A percentile compares a stretch with the other conserved stretches of the same genome.
Evolutionary conservation across 2,329 filamentous ascomycete genomes (phyloP).

Genomic region (Paraphoma sp.): DNA sequence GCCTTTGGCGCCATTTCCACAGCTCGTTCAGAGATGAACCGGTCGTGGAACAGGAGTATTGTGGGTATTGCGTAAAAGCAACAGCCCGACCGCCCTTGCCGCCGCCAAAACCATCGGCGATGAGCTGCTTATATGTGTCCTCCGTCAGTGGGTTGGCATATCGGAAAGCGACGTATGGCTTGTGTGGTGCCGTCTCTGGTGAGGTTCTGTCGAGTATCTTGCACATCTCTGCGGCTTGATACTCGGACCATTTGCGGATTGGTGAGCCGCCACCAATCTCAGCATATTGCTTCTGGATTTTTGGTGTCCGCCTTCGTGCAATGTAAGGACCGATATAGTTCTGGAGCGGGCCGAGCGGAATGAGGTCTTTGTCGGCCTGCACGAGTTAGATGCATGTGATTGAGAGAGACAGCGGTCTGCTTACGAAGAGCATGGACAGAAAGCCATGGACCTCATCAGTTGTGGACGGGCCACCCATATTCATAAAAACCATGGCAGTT

Average conservation of each 20-base stretch:
- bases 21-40: constrained; percentile 95
- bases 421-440: constrained; percentile 87
- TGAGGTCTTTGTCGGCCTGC: constrained; percentile 89
- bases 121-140: constrained; percentile 83
- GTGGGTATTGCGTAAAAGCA: constrained; percentile 97
- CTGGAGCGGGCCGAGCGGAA: constrained; percentile 92
- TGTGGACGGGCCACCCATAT: constrained; percentile 96
- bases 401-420: constrained; percentile 35
- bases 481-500: constrained; percentile 98
- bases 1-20: constrained; percentile 92
- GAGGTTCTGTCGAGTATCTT: constrained; percentile 91
- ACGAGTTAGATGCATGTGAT: constrained; percentile 19
- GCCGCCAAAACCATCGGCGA: constrained; percentile 88
- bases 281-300: constrained; percentile 94
- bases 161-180: constrained; percentile 95
- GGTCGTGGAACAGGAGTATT: constrained; percentile 97
- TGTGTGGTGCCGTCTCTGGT: constrained; percentile 93
- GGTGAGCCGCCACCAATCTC: constrained; percentile 97
- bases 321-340: constrained; percentile 89
- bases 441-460: constrained; percentile 89
- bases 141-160: constrained; percentile 95
- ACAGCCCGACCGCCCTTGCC: constrained; percentile 92
- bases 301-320: constrained; percentile 84
- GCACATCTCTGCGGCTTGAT: constrained; percentile 94
- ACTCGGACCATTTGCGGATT: constrained; percentile 97